phyloP scores from a whole-genome alignment of 75 land plant species.

The Selaginella tamariscina region DNA sequence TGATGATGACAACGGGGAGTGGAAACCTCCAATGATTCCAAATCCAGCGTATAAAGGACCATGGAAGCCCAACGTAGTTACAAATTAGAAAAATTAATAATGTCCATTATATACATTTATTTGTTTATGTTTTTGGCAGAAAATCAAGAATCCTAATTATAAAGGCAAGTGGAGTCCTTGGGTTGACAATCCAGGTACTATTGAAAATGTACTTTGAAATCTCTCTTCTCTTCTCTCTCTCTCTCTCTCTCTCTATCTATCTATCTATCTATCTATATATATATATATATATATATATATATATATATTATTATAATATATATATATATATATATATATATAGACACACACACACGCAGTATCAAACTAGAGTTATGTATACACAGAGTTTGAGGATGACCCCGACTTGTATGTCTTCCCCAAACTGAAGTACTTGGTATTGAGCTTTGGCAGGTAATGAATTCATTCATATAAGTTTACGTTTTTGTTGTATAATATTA shows the following conservation, averaged over 20 bases:
- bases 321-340: too few species aligned
- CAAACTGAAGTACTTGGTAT: conserved; percentile 70
- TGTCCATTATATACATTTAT: not conserved
- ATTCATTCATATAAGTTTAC: not conserved
- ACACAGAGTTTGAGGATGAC: conserved; percentile 90
- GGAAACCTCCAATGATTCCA: conserved; percentile 79
- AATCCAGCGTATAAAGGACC: conserved; percentile 96
- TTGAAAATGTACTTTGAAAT: too few species aligned
- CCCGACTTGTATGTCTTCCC: conserved; percentile 85
- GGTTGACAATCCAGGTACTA: conserved; percentile 97
- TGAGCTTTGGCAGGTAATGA: conserved; percentile 94
- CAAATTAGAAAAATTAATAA: too few species aligned
- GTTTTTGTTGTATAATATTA: not conserved
- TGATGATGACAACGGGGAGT: conserved; percentile 95
- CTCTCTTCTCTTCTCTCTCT: not conserved
- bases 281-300: too few species aligned
- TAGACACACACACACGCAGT: too few species aligned
- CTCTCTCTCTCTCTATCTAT: too few species aligned
- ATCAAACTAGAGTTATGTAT: not conserved
- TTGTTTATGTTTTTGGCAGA: conserved; percentile 31
- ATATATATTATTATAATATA: too few species aligned
- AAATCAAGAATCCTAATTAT: conserved; percentile 90
- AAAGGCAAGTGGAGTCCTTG: conserved; percentile 94
- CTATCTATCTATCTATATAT: too few species aligned
- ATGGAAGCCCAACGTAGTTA: conserved; percentile 71